These are phyloP conservation scores for Termitomyces sp. DNA, from an alignment of 768 basidiomycete genomes.

Conservation along the genomic window DNA sequence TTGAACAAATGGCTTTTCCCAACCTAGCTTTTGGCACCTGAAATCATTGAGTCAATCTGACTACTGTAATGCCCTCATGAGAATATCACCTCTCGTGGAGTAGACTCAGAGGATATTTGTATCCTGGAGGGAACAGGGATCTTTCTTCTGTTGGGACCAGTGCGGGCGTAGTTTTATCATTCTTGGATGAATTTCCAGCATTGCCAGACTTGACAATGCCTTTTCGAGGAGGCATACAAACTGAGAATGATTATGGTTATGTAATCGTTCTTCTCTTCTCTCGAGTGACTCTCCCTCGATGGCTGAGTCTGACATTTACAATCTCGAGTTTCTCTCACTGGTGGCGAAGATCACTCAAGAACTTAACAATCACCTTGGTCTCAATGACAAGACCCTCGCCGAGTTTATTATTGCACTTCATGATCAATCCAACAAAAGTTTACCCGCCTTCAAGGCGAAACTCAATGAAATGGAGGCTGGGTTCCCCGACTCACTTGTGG, in stretches of 20 bases:
- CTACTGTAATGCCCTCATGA: not conserved
- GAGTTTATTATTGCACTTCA: constrained; percentile 94
- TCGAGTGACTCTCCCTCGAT: constrained; percentile 25
- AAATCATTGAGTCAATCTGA: not conserved
- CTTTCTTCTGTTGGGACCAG: constrained; percentile 33
- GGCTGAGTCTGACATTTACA: constrained; percentile 76
- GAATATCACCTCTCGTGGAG: constrained; percentile 65
- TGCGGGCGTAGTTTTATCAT: constrained; percentile 21
- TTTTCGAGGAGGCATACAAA: constrained; percentile 61
- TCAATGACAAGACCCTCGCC: constrained; percentile 89
- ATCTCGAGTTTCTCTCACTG: constrained; percentile 89
- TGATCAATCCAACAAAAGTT: constrained; percentile 66
- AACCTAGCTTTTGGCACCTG: constrained; percentile 85
- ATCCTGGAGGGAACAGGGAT: constrained; percentile 77
- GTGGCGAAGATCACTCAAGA: constrained; percentile 92
- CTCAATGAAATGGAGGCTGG: constrained; percentile 72
- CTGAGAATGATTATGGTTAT: constrained; percentile 3
- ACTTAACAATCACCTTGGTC: constrained; percentile 77
- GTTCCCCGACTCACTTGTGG: constrained; percentile 86
- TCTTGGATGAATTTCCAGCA: constrained; percentile 80
- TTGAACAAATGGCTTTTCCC: constrained; percentile 81
- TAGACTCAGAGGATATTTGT: constrained; percentile 75
- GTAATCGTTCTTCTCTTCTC: constrained; percentile 2
- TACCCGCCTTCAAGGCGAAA: constrained; percentile 76
- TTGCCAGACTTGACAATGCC: constrained; percentile 86